phyloP scores from a whole-genome alignment of 257 asterid species.

The Nicotiana benthamiana region DNA sequence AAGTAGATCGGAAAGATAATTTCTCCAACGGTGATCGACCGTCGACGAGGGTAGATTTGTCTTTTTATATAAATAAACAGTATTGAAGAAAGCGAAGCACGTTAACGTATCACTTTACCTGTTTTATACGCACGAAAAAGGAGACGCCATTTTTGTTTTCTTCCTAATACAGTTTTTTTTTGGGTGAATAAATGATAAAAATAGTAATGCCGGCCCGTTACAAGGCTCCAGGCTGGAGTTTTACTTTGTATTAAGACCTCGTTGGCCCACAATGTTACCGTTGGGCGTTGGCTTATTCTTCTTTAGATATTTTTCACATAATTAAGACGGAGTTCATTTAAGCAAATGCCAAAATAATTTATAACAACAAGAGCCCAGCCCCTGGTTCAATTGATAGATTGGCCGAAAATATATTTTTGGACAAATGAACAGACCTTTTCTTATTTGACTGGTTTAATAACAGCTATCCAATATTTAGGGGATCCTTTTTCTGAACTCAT shows the following conservation, averaged over 20 bases:
- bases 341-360: no score
- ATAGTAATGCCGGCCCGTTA: not conserved
- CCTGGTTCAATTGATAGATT: no score
- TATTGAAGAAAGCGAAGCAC: conserved; percentile 18
- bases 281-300: not conserved
- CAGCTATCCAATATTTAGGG: no score
- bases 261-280: not conserved
- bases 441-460: no score
- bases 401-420: no score
- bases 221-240: not conserved
- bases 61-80: not conserved
- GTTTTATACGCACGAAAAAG: not conserved
- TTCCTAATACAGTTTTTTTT: not conserved
- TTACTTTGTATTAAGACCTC: not conserved
- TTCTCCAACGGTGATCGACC: not conserved
- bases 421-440: no score
- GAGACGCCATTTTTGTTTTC: not conserved
- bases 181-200: not conserved
- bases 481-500: no score
- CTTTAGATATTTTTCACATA: not conserved
- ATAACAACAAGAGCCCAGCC: no score
- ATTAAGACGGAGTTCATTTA: not conserved
- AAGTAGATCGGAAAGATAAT: not conserved
- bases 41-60: not conserved
- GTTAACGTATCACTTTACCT: not conserved